Evolutionary conservation across 352 stramenopile genomes (phyloP).

Genomic region (Globisporangium canariense): DNA sequence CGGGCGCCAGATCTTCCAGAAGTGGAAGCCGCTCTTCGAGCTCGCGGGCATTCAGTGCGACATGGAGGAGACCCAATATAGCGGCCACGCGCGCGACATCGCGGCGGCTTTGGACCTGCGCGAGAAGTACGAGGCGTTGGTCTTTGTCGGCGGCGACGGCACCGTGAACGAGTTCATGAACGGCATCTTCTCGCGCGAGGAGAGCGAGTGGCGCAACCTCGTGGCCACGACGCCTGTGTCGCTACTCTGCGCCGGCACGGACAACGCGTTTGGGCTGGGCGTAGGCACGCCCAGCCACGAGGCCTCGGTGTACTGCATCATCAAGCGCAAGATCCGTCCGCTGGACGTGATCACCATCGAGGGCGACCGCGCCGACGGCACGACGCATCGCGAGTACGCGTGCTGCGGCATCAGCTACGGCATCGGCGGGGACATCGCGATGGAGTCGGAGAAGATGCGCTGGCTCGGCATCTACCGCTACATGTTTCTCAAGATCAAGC

Average conservation of each 20-base stretch:
- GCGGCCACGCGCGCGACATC: conserved; percentile 70
- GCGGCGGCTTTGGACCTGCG: conserved; percentile 49
- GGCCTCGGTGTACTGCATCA: conserved; percentile 70
- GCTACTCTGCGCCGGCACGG: conserved; percentile 63
- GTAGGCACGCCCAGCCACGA: conserved; percentile 66
- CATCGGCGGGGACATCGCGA: conserved; percentile 69
- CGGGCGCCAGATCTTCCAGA: conserved; percentile 58
- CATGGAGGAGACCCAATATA: conserved; percentile 73
- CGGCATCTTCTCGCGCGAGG: conserved; percentile 63
- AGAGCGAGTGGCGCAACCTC: conserved; percentile 66
- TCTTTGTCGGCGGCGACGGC: conserved; percentile 75
- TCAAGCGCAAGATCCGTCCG: conserved; percentile 79
- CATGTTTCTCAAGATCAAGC: conserved; percentile 71
- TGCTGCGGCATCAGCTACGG: conserved; percentile 76
- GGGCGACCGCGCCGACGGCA: conserved; percentile 38
- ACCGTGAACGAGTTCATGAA: conserved; percentile 88
- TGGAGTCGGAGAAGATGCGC: conserved; percentile 66
- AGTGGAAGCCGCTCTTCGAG: conserved; percentile 55
- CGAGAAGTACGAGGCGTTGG: conserved; percentile 69
- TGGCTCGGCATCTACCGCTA: conserved; percentile 76
- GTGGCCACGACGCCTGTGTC: conserved; percentile 72
- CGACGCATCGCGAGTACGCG: conserved; percentile 57
- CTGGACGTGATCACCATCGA: conserved; percentile 67
- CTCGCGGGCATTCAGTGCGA: conserved; percentile 68
- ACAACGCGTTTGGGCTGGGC: conserved; percentile 76